Conservation (phyloP, 306 rosid genomes). For the Vigna radiata region DNA sequence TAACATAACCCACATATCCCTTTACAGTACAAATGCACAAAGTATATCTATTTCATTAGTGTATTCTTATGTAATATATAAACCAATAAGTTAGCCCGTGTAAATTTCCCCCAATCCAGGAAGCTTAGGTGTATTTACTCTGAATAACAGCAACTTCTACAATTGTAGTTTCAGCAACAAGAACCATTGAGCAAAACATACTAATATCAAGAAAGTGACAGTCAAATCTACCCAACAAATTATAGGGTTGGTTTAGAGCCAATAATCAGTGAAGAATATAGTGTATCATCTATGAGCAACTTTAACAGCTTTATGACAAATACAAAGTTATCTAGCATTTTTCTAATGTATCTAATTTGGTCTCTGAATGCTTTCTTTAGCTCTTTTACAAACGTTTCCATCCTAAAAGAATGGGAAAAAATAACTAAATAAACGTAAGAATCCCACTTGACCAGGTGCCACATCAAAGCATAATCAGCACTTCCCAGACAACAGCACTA, state of each 20-base stretch:
- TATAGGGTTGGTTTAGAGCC: conserved; percentile 5
- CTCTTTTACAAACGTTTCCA: neutral
- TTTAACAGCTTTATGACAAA: neutral
- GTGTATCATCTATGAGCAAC: neutral
- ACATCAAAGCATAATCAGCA: conserved; percentile 6
- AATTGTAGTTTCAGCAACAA: conserved; percentile 23
- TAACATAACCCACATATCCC: conserved; percentile 18
- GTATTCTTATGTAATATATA: conserved; percentile 6
- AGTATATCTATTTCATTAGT: neutral
- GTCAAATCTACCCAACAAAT: conserved; percentile 20
- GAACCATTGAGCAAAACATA: neutral
- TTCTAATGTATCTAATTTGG: conserved; percentile 12
- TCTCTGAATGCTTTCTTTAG: conserved; percentile 26
- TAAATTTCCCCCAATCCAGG: conserved; percentile 21
- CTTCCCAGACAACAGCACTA: conserved; percentile 30
- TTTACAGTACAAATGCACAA: conserved; percentile 26
- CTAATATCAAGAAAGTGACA: neutral
- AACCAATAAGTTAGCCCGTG: neutral
- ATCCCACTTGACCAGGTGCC: conserved; percentile 14
- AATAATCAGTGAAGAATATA: conserved; percentile 16
- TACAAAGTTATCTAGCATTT: neutral
- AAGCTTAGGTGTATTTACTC: conserved; percentile 12
- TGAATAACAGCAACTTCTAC: conserved; percentile 17
- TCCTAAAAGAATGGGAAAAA: conserved; percentile 4
- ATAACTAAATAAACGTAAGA: conserved; percentile 32